phyloP scores from a whole-genome alignment of 148 eudicot genomes.

The Chenopodium suecicum region DNA sequence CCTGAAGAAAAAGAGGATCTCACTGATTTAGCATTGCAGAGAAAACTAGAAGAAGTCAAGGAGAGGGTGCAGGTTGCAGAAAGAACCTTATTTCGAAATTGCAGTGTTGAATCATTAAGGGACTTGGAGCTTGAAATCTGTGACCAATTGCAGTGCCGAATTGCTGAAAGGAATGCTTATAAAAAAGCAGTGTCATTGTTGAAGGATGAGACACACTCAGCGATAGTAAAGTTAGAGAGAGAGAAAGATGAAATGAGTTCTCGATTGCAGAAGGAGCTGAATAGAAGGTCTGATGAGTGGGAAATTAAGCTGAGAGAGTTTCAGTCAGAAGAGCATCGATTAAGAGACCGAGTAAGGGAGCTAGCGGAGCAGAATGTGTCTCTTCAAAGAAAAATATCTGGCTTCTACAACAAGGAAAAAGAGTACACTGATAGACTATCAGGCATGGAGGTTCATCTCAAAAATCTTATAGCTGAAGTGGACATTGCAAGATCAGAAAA shows the following conservation, averaged over 20 bases:
- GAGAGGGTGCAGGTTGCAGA: conserved; percentile 22
- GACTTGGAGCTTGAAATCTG: conserved; percentile 20
- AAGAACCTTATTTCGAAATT: conserved; percentile 6
- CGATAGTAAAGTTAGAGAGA: conserved; percentile 17
- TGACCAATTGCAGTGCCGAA: conserved; percentile 30
- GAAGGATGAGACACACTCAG: conserved; percentile 20
- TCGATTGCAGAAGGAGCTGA: conserved; percentile 21
- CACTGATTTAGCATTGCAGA: conserved; percentile 20
- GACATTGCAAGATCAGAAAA: conserved; percentile 29
- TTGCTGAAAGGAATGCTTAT: conserved; percentile 25
- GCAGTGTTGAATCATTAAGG: conserved; percentile 21
- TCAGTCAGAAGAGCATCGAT: conserved; percentile 21
- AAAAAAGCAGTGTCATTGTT: conserved; percentile 15
- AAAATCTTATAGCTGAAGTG: conserved; percentile 15
- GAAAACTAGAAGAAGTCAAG: conserved; percentile 23
- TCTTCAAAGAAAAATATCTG: conserved; percentile 29
- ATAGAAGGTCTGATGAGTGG: conserved; percentile 28
- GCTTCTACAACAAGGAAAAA: conserved; percentile 23
- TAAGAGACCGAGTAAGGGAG: conserved; percentile 28
- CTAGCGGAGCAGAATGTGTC: conserved; percentile 26
- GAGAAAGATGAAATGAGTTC: conserved; percentile 28
- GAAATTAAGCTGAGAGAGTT: conserved; percentile 19
- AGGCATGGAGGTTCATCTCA: conserved; percentile 20
- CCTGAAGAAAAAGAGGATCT: conserved; percentile 4
- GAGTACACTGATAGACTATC: conserved; percentile 29